These are phyloP conservation scores for Auricularia sp. DNA, from an alignment of 768 basidiomycete genomes.

Conservation along the genomic window DNA sequence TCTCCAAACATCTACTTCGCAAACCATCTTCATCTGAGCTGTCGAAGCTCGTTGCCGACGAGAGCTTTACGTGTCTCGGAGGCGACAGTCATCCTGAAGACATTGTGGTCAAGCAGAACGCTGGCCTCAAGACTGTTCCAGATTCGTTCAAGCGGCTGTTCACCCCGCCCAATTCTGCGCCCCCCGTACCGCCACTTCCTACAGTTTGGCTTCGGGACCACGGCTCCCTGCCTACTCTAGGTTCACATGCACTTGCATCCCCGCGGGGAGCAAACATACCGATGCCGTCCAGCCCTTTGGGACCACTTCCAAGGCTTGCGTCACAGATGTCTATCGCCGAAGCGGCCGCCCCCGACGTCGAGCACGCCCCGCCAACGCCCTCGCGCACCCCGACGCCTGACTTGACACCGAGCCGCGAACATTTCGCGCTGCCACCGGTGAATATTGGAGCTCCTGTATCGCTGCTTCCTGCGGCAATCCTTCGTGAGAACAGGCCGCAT, in stretches of 20 bases:
- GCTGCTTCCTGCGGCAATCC: background rate
- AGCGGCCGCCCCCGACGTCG: too few relatives aligned
- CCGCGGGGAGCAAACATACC: background rate
- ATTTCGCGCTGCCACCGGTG: too few relatives aligned
- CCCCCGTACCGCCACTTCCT: background rate
- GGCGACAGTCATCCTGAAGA: background rate
- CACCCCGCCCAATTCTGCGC: background rate
- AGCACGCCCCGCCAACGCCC: too few relatives aligned
- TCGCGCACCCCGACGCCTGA: background rate
- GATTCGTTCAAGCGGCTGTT: constrained; percentile 1
- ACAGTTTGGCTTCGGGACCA: background rate
- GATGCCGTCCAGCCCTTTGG: background rate
- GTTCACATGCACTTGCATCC: background rate
- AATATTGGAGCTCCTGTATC: background rate
- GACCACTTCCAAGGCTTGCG: background rate
- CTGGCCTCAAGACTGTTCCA: background rate
- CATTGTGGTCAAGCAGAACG: background rate
- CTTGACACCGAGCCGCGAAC: too few relatives aligned
- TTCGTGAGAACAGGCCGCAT: background rate
- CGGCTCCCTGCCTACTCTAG: background rate
- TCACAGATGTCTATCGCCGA: background rate
- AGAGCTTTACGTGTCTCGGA: background rate
- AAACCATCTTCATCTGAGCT: background rate
- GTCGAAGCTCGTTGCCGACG: background rate
- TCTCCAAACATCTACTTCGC: background rate